Base-by-base conservation (phyloP, 1,139 yeast species). In the Hanseniaspora sp. region DNA sequence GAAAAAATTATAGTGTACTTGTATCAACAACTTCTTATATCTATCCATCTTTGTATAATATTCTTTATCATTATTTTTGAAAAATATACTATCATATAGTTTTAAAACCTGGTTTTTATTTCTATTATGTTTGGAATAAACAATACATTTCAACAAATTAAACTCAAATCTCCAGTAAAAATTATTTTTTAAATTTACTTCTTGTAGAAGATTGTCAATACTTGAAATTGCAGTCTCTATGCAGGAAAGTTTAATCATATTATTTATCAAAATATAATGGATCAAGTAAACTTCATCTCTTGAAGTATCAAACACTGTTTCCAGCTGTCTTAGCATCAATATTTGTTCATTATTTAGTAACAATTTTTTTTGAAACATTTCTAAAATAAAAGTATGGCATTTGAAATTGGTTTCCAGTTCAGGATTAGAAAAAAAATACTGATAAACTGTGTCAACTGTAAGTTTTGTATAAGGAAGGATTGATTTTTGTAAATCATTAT, bases 141-240 rank as follows among this genome's bases (percentile, higher is more conserved):
- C 12, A 12, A 37, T 17, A 12, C 45, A 40, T 17, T 39, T 39
- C 7, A 45, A 17, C 2, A 52, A 33, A 9, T 45, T 44, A 30
- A 45, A 39, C 17, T 45, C 48, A 33, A 39, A 45, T 33, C n/a
- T 15, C 49, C 54, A 52, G 15, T 18, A 9, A 8, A 28, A 49
- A 33, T 38, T 41, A 7, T 44, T 29, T n/a, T 33, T 23, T 15
- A 15, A 46, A 3, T 39, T 31, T 2, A 3, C 17, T 2, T 37
- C 29, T 31, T 28, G 34, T 42, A 42, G 5, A 12, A 13, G 1
- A 28, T 33, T 33, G 13, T 42, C 18, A 28, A 42, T 42, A n/a
- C 12, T 28, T 1, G n/a, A 7, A 7, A 42, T 12, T 7, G 45
- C 45, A 5, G 17, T 28, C 9, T 28, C 15, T 6, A 42, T 12